phyloP scores from a whole-genome alignment of 2,329 filamentous ascomycete genomes.

The Aureobasidium lini region DNA sequence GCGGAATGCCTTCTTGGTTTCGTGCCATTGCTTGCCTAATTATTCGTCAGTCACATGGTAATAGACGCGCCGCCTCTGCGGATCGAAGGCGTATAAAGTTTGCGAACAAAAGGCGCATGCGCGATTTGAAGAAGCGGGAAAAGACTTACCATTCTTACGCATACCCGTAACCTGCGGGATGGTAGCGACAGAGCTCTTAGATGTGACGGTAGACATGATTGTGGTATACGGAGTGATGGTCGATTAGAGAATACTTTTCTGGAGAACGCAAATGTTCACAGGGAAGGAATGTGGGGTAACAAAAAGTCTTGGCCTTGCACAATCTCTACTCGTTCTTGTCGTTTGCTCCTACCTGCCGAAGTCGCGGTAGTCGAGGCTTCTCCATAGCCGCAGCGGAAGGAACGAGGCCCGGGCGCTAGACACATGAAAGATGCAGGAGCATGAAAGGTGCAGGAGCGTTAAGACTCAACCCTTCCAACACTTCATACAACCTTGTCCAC shows the following conservation, averaged over 20 bases:
- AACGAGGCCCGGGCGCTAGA: neutral
- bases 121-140: neutral
- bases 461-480: neutral
- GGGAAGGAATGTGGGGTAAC: neutral
- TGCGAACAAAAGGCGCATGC: neutral
- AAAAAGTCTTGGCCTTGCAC: neutral
- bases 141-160: conserved; percentile 69
- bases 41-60: neutral
- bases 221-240: neutral
- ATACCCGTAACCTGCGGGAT: conserved; percentile 45
- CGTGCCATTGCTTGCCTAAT: conserved; percentile 94
- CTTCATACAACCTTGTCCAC: too few species aligned
- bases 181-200: conserved; percentile 31
- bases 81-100: neutral
- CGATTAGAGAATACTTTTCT: neutral
- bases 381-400: neutral
- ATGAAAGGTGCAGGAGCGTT: neutral
- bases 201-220: conserved; percentile 39
- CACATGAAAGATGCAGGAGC: conserved; percentile 3
- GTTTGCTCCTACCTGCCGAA: neutral
- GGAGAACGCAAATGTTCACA: neutral
- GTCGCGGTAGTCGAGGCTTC: neutral
- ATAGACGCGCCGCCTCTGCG: neutral
- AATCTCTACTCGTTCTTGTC: neutral
- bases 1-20: conserved; percentile 74